Conservation (phyloP, 345 rosid species). For the Erodium maritimum region DNA sequence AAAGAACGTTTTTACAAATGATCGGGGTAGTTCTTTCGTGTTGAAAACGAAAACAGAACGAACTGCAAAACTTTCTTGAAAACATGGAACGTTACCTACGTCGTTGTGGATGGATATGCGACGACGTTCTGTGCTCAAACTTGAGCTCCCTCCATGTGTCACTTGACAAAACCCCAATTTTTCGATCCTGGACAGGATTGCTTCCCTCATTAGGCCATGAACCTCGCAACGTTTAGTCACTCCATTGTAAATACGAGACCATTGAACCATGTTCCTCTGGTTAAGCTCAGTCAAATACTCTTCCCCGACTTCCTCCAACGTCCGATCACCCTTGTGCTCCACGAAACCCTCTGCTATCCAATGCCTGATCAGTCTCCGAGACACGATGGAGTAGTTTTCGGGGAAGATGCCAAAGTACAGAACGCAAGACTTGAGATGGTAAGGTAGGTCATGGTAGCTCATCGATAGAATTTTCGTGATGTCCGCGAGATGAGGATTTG, state of each 20-base stretch:
- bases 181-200: neutral
- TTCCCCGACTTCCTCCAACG: conserved; percentile 2
- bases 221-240: neutral
- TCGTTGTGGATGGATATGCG: neutral
- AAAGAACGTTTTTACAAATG: neutral
- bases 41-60: neutral
- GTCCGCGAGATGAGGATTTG: neutral
- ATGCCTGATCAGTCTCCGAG: neutral
- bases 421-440: neutral
- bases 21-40: neutral
- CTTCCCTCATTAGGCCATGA: neutral
- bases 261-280: neutral
- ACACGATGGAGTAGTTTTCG: neutral
- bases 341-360: conserved; percentile 9
- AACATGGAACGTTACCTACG: neutral
- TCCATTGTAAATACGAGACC: neutral
- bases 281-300: conserved; percentile 1
- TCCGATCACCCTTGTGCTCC: neutral
- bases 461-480: neutral
- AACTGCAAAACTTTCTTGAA: too few relatives aligned
- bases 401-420: conserved; percentile 4
- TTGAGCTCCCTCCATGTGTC: neutral
- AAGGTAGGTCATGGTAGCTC: conserved; percentile 8
- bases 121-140: neutral
- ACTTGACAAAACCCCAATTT: neutral